phyloP scores from a whole-genome alignment of 1,139 yeast genomes.

The Hemisphaericaspora lyxosophila region DNA sequence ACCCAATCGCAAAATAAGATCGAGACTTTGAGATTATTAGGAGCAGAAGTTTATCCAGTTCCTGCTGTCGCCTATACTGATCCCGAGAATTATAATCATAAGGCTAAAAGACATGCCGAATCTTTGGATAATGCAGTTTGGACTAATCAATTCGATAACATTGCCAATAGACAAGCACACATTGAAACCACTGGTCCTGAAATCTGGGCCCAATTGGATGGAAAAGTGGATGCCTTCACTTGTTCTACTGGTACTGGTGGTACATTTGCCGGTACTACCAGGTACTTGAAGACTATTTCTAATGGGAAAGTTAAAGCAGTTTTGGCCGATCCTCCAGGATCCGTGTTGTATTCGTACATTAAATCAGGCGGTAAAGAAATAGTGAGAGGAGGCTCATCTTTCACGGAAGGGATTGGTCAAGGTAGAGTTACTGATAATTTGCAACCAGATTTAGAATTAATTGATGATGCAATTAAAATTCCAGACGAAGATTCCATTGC shows the following conservation, averaged over 20 bases:
- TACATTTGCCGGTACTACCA: constrained; percentile 79
- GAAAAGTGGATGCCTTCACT: constrained; percentile 80
- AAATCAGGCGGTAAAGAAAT: constrained; percentile 61
- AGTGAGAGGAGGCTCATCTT: constrained; percentile 74
- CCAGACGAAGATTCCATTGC: constrained; percentile 74
- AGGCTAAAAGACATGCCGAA: constrained; percentile 83
- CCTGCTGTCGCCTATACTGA: constrained; percentile 82
- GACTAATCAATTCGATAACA: constrained; percentile 89
- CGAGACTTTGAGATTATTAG: constrained; percentile 67
- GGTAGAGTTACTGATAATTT: constrained; percentile 87
- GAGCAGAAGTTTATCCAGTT: constrained; percentile 88
- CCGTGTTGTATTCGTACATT: constrained; percentile 76
- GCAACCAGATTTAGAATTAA: constrained; percentile 62
- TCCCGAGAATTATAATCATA: constrained; percentile 82
- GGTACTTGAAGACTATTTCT: constrained; percentile 69
- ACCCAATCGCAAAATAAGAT: constrained; percentile 81
- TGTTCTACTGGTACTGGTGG: constrained; percentile 94
- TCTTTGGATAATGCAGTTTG: constrained; percentile 73
- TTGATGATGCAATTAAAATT: constrained; percentile 74
- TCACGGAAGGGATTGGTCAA: constrained; percentile 95
- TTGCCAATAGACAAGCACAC: constrained; percentile 86
- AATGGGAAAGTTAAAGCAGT: constrained; percentile 57
- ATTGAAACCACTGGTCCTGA: constrained; percentile 91
- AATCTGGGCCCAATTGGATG: constrained; percentile 82
- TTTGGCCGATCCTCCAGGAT: constrained; percentile 93